phyloP scores from a whole-genome alignment of 1,139 yeast species.

The Scheffersomyces segobiensis region DNA sequence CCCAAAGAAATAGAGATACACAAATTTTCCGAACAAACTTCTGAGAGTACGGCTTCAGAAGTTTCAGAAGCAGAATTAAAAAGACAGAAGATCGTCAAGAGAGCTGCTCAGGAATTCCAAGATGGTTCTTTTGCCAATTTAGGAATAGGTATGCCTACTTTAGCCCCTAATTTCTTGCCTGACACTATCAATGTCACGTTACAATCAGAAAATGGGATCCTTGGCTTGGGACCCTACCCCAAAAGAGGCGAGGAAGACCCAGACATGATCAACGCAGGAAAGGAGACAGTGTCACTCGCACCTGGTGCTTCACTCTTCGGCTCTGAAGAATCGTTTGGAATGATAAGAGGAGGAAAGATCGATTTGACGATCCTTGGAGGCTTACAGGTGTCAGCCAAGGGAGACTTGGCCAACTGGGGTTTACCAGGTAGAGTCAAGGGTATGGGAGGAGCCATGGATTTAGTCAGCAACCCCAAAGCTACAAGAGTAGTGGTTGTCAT shows the following conservation, averaged over 20 bases:
- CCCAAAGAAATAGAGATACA: conserved; percentile 45
- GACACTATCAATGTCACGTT: conserved; percentile 37
- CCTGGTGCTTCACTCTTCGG: conserved; percentile 51
- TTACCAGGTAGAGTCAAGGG: conserved; percentile 53
- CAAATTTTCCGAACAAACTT: conserved; percentile 10
- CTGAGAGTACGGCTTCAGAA: conserved; percentile 6
- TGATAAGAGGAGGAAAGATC: conserved; percentile 51
- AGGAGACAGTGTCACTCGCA: conserved; percentile 48
- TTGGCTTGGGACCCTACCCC: conserved; percentile 53
- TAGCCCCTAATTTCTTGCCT: conserved; percentile 45
- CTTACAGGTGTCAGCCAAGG: conserved; percentile 47
- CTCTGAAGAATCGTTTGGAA: conserved; percentile 50
- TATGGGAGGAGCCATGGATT: conserved; percentile 61
- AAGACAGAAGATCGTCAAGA: conserved; percentile 39
- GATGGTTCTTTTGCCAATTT: conserved; percentile 46
- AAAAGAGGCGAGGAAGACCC: conserved; percentile 44
- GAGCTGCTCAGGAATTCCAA: conserved; percentile 48
- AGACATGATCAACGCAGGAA: conserved; percentile 52
- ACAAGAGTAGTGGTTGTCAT: conserved; percentile 51
- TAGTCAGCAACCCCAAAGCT: conserved; percentile 46
- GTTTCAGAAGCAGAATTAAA: conserved; percentile 17
- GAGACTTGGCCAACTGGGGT: conserved; percentile 56
- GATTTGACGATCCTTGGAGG: conserved; percentile 50
- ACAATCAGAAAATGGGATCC: conserved; percentile 51
- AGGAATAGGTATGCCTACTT: conserved; percentile 53